Base-by-base conservation (phyloP, 2,329 filamentous ascomycete genomes). In the Aspergillus udagawae region DNA sequence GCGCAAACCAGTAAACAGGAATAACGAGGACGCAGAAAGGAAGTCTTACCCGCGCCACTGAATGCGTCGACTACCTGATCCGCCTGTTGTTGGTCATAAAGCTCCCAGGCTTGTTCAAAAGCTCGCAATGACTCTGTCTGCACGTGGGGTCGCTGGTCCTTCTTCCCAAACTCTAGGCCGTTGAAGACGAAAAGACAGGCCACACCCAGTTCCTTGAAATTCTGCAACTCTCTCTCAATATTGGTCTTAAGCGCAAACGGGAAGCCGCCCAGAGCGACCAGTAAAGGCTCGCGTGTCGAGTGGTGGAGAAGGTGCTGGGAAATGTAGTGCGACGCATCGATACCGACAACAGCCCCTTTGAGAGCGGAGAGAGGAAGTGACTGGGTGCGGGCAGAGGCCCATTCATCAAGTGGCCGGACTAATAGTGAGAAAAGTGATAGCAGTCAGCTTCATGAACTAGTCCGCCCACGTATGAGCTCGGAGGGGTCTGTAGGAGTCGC, bases 311-410 rank as follows among this genome's bases (percentile, higher is more conserved):
- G 85, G 63, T 96, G 84, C 58, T 87, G 86, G 72, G 88, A 83
- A 62, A 99, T 84, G 74, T 94, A 97, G 75, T 95, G 89, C 53
- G 90, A 88, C 55, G 93, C 94, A 79, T 97, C 92, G 68, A 97
- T 86, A 63, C 88, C 92, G 67, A 97, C 83, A 54, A 87, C 83
- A 59, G 85, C 85, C 71, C 87, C 88, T 70, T 89, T 85, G 65
- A 97, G 81, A 61, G 90, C 84, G 59, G 86, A 81, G 64, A 95
- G 75, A 58, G 86, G 80, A 65, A 86, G 83, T 51, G 80, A 82
- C 70, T 81, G 79, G 60, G 78, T 76, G 63, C 84, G 78, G 67
- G 73, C 75, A 63, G 75, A 75, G 55, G 78, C 81, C 83, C 83
- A 87, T 65, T 81, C 79, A 65, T 84, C 82, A 69, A 86, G 80